Percentiles rank a stretch among this genome's conserved stretches.
These are phyloP conservation scores for Starmerella khaoyaiensis DNA, from an alignment of 805 yeast species.

Conservation along the genomic window DNA sequence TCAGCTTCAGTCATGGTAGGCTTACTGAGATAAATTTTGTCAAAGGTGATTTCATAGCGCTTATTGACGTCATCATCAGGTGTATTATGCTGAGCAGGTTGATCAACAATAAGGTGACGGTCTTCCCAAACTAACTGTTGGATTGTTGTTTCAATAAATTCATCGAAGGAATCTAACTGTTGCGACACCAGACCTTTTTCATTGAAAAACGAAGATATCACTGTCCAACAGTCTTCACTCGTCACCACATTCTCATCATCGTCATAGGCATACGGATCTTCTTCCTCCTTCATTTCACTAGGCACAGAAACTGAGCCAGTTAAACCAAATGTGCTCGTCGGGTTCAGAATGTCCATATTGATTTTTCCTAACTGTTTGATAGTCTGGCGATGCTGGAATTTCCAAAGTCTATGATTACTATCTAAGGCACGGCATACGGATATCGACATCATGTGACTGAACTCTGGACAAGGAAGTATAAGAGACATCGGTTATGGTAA, in stretches of 20 bases:
- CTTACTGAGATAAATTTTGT: slow-evolving; percentile 88
- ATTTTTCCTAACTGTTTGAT: slow-evolving; percentile 12
- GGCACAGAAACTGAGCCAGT: neutral
- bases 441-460: too few relatives aligned
- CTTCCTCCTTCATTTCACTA: slow-evolving; percentile 8
- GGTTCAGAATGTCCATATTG: slow-evolving; percentile 18
- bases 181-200: slow-evolving; percentile 96
- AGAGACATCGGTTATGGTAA: too few relatives aligned
- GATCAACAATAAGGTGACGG: slow-evolving; percentile 84
- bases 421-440: too few relatives aligned
- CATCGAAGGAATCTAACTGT: slow-evolving; percentile 96
- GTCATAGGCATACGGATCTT: slow-evolving; percentile 43
- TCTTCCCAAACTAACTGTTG: slow-evolving; percentile 97
- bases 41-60: slow-evolving; percentile 93
- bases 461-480: too few relatives aligned
- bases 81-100: slow-evolving; percentile 93
- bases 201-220: slow-evolving; percentile 87
- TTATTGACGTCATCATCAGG: slow-evolving; percentile 81
- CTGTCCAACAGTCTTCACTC: slow-evolving; percentile 98
- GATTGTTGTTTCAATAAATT: slow-evolving; percentile 89
- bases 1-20: slow-evolving; percentile 99
- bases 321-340: slow-evolving; percentile 2
- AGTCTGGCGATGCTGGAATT: too few relatives aligned
- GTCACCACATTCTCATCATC: slow-evolving; percentile 58
- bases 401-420: too few relatives aligned